Evolutionary conservation across 768 basidiomycete genomes (phyloP).

Genomic region (Nidularia sp.): DNA sequence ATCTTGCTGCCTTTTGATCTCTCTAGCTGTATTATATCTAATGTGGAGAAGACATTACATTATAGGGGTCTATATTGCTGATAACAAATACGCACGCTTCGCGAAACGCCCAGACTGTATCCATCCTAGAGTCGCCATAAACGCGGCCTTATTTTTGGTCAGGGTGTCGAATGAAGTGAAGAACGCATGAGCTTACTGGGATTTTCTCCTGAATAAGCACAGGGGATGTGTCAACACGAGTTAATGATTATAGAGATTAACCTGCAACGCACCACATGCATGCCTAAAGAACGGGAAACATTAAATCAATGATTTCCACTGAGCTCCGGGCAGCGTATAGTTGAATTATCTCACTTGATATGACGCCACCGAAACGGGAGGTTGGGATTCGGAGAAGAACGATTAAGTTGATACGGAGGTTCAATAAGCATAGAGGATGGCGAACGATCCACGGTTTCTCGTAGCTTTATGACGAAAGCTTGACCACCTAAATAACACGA

Average conservation of each 20-base stretch:
- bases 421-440: conserved; percentile 75
- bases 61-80: not conserved
- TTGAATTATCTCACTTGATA: conserved; percentile 50
- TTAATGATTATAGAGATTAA: not conserved
- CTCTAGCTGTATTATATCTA: conserved; percentile 61
- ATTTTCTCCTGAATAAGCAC: conserved; percentile 41
- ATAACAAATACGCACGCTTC: conserved; percentile 39
- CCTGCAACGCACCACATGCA: conserved; percentile 44
- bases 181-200: conserved; percentile 31
- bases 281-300: conserved; percentile 28
- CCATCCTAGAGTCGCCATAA: conserved; percentile 59
- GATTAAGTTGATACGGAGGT: conserved; percentile 61
- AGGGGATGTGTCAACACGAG: not conserved
- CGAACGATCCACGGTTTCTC: conserved; percentile 66
- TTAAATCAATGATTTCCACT: not conserved
- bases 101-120: conserved; percentile 66
- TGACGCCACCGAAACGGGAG: conserved; percentile 64
- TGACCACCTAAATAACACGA: conserved; percentile 50
- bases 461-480: conserved; percentile 75
- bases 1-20: conserved; percentile 67
- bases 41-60: conserved; percentile 9
- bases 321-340: not conserved
- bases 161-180: not conserved
- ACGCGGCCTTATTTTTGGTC: conserved; percentile 17
- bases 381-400: conserved; percentile 37